Base-by-base conservation (phyloP, 192 early-diverging fungal genomes). In the Rhizophagus prolifer region DNA sequence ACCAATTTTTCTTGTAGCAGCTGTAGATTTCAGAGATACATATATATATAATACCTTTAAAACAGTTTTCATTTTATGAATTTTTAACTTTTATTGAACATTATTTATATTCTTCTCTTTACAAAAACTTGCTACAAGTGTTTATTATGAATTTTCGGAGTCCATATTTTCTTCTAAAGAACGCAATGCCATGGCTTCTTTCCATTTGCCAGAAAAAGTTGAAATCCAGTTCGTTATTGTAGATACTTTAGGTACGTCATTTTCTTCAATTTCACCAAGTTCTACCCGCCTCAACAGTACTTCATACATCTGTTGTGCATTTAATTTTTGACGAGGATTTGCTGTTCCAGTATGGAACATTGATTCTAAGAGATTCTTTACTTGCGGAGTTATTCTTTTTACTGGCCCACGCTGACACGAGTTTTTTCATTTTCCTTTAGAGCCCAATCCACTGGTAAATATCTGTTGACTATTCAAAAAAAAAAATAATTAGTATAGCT, bases 221-320 rank as follows among this genome's bases (percentile, higher is more conserved):
- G 16, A 30, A 65, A 65, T 65, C 19, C 30, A 38, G 4, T 65
- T 65, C 38, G 16, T 19, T 65, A 65, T 65, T 65, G 63, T 65
- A 30, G 28, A 36, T 30, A 65, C 63, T 65, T 65, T 65, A 65
- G 16, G 4, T 65, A 36, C 19, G 1, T 65, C 5, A 65, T 36
- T 65, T 5, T 65, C 30, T 31, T 65, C 13, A 65, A 65, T 65
- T 65, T 65, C 63, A 21, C 14, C 30, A 10, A 36, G 3, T 26
- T 65, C 30, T 31, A 31, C 31, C 36, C 4, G 16, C 9, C 5
- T 65, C 16, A 65, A 5, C 30, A 65, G 10, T 36, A 38, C 6
- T 65, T 65, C 19, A 38, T 36, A 5, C 30, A 65, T 65, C 23
- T 65, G 63, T 65, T 65, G 6, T 26, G 31, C 63, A 65, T 65